Base-by-base conservation (phyloP, 768 basidiomycete species). In the Tylopilus subfusipes region DNA sequence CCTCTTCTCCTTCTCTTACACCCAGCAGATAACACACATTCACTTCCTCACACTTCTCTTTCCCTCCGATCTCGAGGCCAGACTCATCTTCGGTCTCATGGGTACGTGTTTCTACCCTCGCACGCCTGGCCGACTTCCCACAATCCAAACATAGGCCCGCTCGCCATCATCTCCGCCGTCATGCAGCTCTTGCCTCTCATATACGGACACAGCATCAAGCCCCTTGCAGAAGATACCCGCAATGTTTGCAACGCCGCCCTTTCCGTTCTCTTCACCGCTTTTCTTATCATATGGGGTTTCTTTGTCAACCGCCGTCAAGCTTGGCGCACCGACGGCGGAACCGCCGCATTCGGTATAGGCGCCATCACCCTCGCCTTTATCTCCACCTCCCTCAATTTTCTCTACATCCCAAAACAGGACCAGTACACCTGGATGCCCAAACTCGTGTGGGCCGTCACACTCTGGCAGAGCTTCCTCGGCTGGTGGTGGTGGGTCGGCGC, bases 401-500 rank as follows among this genome's bases (percentile, higher is more conserved):
- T 95, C 10, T 92, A 93, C 63, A 88, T 99, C 36, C 85, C 86
- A 11, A 75, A 76, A 50, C 85, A 89, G 63, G 88, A 96, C 57
- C 85, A 92, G 62, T 90, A 90, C 58, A 75, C 83, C n/a, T 98
- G 97, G 97, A 78, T 98, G 53, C 90, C 93, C 1, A 83, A 86
- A 22, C 77, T 98, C 49, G 83, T 93, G 71, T 95, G 93, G 84
- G 86, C 89, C 9, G 84, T 97, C 48, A 83, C 98, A 12, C 81
- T 98, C 19, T 99, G 97, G 97, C 97, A 99, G 77, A 92, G 84
- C 70, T 96, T 95, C 72, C 72, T 97, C 21, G 93, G 91, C 0
- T 98, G 93, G 92, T 98, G 94, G 94, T 98, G 94, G 94, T 98
- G 93, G 93, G 93, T 93, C 14, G 94, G 94, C n/a, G 84, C 88